These are phyloP conservation scores for Sporisorium sorghi DNA, from an alignment of 1,284 basidiomycete genomes.

Conservation along the genomic window DNA sequence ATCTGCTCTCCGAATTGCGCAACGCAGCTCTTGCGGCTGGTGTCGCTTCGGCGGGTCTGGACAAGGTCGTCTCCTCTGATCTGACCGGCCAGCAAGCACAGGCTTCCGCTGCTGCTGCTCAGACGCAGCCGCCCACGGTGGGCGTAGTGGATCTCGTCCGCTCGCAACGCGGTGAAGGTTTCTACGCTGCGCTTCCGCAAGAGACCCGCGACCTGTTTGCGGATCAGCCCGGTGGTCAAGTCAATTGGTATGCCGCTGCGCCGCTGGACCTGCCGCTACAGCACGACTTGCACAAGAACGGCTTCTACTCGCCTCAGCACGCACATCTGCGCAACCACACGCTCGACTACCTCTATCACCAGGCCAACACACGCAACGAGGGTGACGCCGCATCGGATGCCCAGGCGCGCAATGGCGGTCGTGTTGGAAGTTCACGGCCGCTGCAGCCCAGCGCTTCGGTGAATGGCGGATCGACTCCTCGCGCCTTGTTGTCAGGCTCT, in stretches of 20 bases:
- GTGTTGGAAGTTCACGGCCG: constrained; percentile 19
- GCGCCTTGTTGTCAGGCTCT: constrained; percentile 27
- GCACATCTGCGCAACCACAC: constrained; percentile 45
- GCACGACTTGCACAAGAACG: constrained; percentile 47
- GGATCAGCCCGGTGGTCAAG: constrained; percentile 49
- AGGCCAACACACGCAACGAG: constrained; percentile 23
- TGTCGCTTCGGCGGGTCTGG: constrained; percentile 29
- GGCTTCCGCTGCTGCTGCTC: not conserved
- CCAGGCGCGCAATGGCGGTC: constrained; percentile 21
- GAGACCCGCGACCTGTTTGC: constrained; percentile 55
- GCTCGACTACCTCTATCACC: constrained; percentile 53
- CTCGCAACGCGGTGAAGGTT: constrained; percentile 52
- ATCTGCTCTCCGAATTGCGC: constrained; percentile 41
- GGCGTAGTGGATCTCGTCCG: constrained; percentile 42
- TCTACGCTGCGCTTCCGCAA: constrained; percentile 48
- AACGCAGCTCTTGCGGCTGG: constrained; percentile 44
- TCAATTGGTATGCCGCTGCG: constrained; percentile 60
- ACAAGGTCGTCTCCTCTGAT: constrained; percentile 35
- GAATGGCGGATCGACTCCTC: constrained; percentile 43
- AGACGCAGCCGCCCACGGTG: constrained; percentile 25
- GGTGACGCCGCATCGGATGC: constrained; percentile 15
- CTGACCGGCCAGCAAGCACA: constrained; percentile 13
- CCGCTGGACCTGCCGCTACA: constrained; percentile 55
- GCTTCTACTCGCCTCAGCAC: constrained; percentile 43
- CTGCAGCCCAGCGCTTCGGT: constrained; percentile 38